Conservation (phyloP, 1,284 basidiomycete genomes). For the Singerocomus rubriflavus region DNA sequence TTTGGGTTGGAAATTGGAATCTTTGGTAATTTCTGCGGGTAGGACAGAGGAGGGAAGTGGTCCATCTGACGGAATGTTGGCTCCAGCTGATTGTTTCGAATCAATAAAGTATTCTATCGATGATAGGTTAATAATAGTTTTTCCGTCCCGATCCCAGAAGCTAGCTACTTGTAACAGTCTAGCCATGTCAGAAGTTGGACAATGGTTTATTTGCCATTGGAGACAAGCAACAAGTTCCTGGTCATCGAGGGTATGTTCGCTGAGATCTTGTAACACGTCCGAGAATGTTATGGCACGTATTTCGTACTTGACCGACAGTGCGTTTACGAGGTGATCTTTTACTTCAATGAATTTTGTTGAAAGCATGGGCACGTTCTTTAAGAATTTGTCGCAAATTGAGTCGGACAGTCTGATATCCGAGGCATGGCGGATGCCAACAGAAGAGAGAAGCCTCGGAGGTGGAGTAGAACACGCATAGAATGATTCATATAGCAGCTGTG, state of each 20-base stretch:
- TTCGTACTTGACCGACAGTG: slow-evolving; percentile 65
- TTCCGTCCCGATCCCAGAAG: slow-evolving; percentile 44
- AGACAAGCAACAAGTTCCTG: slow-evolving; percentile 81
- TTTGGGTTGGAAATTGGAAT: slow-evolving; percentile 46
- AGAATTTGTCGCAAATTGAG: slow-evolving; percentile 69
- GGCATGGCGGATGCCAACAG: slow-evolving; percentile 70
- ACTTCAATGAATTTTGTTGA: slow-evolving; percentile 63
- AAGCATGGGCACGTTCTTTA: slow-evolving; percentile 79
- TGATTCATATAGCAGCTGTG: slow-evolving; percentile 70
- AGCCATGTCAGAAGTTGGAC: slow-evolving; percentile 44
- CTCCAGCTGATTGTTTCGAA: slow-evolving; percentile 46
- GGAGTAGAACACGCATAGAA: slow-evolving; percentile 72
- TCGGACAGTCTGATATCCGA: slow-evolving; percentile 79
- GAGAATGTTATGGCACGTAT: slow-evolving; percentile 83
- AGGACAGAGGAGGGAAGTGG: slow-evolving; percentile 80
- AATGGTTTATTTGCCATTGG: slow-evolving; percentile 80
- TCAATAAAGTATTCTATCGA: slow-evolving; percentile 77
- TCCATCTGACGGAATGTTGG: slow-evolving; percentile 74
- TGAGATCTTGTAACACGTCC: slow-evolving; percentile 85
- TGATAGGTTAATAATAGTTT: slow-evolving; percentile 68
- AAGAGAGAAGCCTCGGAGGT: slow-evolving; percentile 77
- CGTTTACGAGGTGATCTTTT: slow-evolving; percentile 64
- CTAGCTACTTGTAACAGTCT: slow-evolving; percentile 72
- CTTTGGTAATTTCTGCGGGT: slow-evolving; percentile 66
- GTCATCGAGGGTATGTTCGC: slow-evolving; percentile 67